Percentiles rank a stretch among this genome's conserved stretches.
These are phyloP conservation scores for Phaeosphaeriaceae sp. DNA, from an alignment of 2,329 filamentous ascomycete species.

Conservation along the genomic window DNA sequence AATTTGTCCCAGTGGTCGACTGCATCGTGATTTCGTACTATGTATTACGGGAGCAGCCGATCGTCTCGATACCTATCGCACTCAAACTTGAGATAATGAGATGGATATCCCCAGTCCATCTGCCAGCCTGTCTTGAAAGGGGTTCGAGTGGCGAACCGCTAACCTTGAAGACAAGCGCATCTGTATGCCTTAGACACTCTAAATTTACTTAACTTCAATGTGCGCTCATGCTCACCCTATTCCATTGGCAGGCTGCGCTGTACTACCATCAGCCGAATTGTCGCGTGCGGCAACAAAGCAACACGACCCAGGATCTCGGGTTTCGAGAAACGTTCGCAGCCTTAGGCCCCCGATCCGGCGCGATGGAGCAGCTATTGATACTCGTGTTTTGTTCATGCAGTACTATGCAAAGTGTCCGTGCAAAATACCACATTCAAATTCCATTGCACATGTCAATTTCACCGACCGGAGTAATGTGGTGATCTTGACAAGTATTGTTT, in stretches of 20 bases:
- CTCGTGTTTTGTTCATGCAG: constrained; percentile 31
- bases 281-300: constrained; percentile 24
- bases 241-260: constrained; percentile 11
- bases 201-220: background rate
- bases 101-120: background rate
- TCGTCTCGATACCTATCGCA: background rate
- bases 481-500: constrained; percentile 32
- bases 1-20: constrained; percentile 10
- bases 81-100: no score
- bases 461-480: constrained; percentile 18
- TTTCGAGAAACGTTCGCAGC: constrained; percentile 8
- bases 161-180: no score
- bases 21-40: constrained; percentile 25
- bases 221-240: constrained; percentile 5
- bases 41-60: constrained; percentile 43
- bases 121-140: no score
- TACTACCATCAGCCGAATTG: constrained; percentile 19
- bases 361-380: constrained; percentile 3
- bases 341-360: constrained; percentile 3
- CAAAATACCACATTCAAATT: constrained; percentile 21
- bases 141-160: no score
- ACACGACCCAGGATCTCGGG: constrained; percentile 21
- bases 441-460: constrained; percentile 9
- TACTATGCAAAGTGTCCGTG: constrained; percentile 17
- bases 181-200: no score